Evolutionary conservation across 2,329 filamentous ascomycete species (phyloP).

Genomic region (Scedosporium apiospermum): DNA sequence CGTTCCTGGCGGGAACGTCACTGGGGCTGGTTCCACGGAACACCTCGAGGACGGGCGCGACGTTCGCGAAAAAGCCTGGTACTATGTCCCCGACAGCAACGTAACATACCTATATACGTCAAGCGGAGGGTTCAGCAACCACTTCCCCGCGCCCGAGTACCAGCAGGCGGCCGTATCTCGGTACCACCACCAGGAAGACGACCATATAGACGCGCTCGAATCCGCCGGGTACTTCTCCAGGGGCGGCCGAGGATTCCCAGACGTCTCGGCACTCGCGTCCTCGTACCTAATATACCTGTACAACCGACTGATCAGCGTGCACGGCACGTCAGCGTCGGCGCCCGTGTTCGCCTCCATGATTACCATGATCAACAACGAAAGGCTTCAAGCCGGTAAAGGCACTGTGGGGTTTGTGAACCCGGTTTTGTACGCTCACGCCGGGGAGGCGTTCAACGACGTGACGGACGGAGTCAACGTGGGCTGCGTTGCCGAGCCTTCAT

Average conservation of each 20-base stretch:
- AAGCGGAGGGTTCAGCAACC: slow-evolving; percentile 25
- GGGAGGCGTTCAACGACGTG: slow-evolving; percentile 8
- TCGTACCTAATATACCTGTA: slow-evolving; percentile 28
- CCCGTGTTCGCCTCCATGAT: slow-evolving; percentile 14
- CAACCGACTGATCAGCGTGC: slow-evolving; percentile 1
- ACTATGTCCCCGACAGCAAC: not conserved
- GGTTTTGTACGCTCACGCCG: slow-evolving; percentile 6
- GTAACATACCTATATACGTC: not conserved
- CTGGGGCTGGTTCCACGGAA: not conserved
- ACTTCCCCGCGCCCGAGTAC: slow-evolving; percentile 19
- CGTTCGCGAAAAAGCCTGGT: not conserved
- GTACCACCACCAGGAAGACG: not conserved
- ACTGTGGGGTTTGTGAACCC: slow-evolving; percentile 24
- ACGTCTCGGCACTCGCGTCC: slow-evolving; percentile 33
- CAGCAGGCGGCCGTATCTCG: slow-evolving; percentile 15
- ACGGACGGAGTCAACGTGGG: slow-evolving; percentile 6
- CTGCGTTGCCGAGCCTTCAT: slow-evolving; percentile 2
- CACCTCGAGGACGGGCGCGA: not conserved
- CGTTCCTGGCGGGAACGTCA: not conserved
- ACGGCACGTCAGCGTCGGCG: slow-evolving; percentile 12
- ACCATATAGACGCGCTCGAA: slow-evolving; percentile 16
- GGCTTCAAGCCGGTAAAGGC: slow-evolving; percentile 20
- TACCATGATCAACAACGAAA: slow-evolving; percentile 13
- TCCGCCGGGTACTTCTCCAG: slow-evolving; percentile 21
- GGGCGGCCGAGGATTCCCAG: slow-evolving; percentile 26